These are phyloP conservation scores for Eustoma russellianum DNA, from an alignment of 257 asterid species.

Conservation along the genomic window DNA sequence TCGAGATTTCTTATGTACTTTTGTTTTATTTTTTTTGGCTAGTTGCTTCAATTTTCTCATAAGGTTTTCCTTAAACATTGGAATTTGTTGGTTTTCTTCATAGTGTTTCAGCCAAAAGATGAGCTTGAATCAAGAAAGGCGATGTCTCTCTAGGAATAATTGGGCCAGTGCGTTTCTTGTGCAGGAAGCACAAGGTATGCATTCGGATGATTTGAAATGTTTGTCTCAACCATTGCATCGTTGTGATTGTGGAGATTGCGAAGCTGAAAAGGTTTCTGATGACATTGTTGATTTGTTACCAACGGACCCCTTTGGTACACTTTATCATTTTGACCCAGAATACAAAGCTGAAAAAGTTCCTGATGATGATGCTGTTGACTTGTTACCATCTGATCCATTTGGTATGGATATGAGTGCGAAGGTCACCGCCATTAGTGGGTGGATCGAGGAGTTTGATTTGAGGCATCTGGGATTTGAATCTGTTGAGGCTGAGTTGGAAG, in stretches of 20 bases:
- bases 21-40: constrained; percentile 1
- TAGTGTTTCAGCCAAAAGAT: constrained; percentile 7
- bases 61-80: constrained; percentile 1
- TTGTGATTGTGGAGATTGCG: constrained; percentile 6
- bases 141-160: constrained; percentile 15
- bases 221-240: constrained; percentile 12
- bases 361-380: constrained; percentile 37
- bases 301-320: constrained; percentile 45
- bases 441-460: constrained; percentile 43
- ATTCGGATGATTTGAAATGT: constrained; percentile 18
- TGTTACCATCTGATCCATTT: constrained; percentile 70
- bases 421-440: constrained; percentile 29
- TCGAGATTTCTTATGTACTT: not conserved
- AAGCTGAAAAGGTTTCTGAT: constrained; percentile 25
- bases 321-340: too few species aligned
- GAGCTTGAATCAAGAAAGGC: constrained; percentile 32
- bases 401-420: constrained; percentile 35
- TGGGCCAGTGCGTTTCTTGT: constrained; percentile 20
- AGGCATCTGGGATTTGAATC: constrained; percentile 25
- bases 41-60: constrained; percentile 17
- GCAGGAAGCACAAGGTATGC: constrained; percentile 19
- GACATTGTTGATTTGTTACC: constrained; percentile 58
- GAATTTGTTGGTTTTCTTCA: not conserved
- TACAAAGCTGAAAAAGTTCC: constrained; percentile 21
- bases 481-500: constrained; percentile 25